phyloP scores from a whole-genome alignment of 2,329 filamentous ascomycete genomes.

The Colletotrichum cordylinicola region DNA sequence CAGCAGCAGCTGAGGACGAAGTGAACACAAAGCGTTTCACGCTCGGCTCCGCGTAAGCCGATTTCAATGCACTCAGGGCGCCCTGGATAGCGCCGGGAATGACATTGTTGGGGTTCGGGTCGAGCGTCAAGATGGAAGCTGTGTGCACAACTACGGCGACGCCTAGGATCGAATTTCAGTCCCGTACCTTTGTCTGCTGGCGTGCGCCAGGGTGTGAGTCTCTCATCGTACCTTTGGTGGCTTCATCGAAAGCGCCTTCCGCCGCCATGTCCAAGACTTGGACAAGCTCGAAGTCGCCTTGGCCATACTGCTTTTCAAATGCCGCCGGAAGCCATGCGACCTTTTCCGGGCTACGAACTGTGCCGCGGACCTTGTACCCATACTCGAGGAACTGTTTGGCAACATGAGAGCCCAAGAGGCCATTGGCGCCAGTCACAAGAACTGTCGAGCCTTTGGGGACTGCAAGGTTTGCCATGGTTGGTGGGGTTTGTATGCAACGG shows the following conservation, averaged over 20 bases:
- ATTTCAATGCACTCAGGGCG: constrained; percentile 40
- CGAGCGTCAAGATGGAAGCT: constrained; percentile 44
- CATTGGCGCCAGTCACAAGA: constrained; percentile 52
- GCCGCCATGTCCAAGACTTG: constrained; percentile 42
- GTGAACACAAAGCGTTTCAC: constrained; percentile 38
- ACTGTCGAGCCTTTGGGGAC: constrained; percentile 37
- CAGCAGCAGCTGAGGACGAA: constrained; percentile 15
- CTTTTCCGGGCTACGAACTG: constrained; percentile 38
- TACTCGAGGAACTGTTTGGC: constrained; percentile 42
- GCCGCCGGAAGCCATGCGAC: constrained; percentile 39
- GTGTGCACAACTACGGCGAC: constrained; percentile 47
- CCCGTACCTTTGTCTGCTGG: neutral
- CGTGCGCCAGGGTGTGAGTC: no score
- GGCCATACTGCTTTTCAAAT: constrained; percentile 32
- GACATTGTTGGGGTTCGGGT: constrained; percentile 44
- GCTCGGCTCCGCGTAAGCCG: constrained; percentile 43
- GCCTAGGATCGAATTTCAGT: constrained; percentile 17
- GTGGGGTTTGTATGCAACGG: neutral
- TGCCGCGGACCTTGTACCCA: constrained; percentile 51
- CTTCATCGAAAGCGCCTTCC: constrained; percentile 42
- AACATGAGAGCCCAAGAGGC: constrained; percentile 49
- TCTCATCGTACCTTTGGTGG: constrained; percentile 36
- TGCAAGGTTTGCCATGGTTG: neutral
- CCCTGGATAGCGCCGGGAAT: constrained; percentile 43
- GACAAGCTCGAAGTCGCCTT: constrained; percentile 39